phyloP scores from a whole-genome alignment of 2,329 filamentous ascomycete genomes.

The Diaporthe sp. region DNA sequence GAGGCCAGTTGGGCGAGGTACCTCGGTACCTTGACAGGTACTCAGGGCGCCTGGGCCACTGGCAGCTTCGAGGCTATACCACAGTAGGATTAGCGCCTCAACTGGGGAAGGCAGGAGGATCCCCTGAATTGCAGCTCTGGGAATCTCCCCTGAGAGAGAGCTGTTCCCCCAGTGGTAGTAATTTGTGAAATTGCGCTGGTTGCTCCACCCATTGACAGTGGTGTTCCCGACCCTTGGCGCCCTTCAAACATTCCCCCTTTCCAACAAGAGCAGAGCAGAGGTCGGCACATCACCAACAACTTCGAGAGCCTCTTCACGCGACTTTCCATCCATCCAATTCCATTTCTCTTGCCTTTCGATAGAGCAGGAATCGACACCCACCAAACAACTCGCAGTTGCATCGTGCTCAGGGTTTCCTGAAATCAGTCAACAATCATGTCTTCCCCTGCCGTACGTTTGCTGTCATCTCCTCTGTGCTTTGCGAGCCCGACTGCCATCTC shows the following conservation, averaged over 20 bases:
- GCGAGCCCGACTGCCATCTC: constrained; percentile 28
- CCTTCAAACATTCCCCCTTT: constrained; percentile 38
- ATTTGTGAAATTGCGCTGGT: constrained; percentile 38
- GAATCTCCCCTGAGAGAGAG: constrained; percentile 32
- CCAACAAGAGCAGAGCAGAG: constrained; percentile 34
- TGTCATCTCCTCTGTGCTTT: constrained; percentile 35
- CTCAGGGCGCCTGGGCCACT: neutral
- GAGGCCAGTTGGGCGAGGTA: neutral
- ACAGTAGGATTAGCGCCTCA: constrained; percentile 30
- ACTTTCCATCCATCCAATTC: constrained; percentile 21
- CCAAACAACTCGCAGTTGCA: constrained; percentile 21
- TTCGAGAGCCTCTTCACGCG: constrained; percentile 25
- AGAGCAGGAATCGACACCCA: constrained; percentile 41
- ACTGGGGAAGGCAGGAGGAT: constrained; percentile 27
- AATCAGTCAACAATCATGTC: constrained; percentile 44
- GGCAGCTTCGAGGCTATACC: constrained; percentile 16
- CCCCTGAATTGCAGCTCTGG: constrained; percentile 32
- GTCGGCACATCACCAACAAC: constrained; percentile 35
- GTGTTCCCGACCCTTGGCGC: constrained; percentile 36
- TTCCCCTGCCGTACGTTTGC: constrained; percentile 42
- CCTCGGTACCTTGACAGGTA: neutral
- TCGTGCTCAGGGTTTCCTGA: neutral
- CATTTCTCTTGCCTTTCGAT: constrained; percentile 24
- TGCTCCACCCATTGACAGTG: constrained; percentile 37
- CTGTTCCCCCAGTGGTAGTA: constrained; percentile 24